Conservation (phyloP, 805 yeast genomes). For the Starmera caribaea region DNA sequence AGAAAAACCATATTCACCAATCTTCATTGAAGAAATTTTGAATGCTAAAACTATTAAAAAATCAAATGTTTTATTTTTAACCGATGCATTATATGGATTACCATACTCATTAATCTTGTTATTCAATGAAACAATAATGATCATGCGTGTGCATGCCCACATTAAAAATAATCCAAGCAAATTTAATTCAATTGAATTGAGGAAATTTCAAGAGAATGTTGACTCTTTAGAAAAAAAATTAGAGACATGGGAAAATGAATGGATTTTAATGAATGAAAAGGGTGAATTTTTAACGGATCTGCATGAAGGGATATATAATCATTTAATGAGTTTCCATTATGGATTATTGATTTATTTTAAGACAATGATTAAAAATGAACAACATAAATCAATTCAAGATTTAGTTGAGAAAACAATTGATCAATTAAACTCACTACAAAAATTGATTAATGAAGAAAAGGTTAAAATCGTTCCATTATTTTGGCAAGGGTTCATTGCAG, state of each 20-base stretch:
- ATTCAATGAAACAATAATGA: conserved; percentile 62
- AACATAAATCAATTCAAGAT: conserved; percentile 49
- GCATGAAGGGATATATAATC: conserved; percentile 71
- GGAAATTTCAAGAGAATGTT: conserved; percentile 7
- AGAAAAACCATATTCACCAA: conserved; percentile 21
- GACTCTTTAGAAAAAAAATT: conserved; percentile 38
- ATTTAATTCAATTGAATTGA: conserved; percentile 1
- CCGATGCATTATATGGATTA: conserved; percentile 75
- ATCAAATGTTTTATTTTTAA: conserved; percentile 51
- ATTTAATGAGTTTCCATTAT: conserved; percentile 69
- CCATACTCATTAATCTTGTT: conserved; percentile 71
- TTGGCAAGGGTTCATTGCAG: conserved; percentile 88
- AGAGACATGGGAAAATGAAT: conserved; percentile 63
- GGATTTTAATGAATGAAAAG: conserved; percentile 41
- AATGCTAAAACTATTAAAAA: conserved; percentile 31
- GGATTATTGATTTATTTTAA: conserved; percentile 64
- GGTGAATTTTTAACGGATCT: conserved; percentile 21
- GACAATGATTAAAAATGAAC: conserved; percentile 47
- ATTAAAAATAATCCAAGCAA: conserved; percentile 23
- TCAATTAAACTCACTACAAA: conserved; percentile 55
- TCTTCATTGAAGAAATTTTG: conserved; percentile 27
- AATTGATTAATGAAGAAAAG: conserved; percentile 35
- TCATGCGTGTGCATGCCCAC: conserved; percentile 53
- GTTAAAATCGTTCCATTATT: conserved; percentile 65
- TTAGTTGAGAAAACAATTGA: conserved; percentile 51